Conservation (phyloP, 2,329 filamentous ascomycete genomes). For the Diaporthe sp. region DNA sequence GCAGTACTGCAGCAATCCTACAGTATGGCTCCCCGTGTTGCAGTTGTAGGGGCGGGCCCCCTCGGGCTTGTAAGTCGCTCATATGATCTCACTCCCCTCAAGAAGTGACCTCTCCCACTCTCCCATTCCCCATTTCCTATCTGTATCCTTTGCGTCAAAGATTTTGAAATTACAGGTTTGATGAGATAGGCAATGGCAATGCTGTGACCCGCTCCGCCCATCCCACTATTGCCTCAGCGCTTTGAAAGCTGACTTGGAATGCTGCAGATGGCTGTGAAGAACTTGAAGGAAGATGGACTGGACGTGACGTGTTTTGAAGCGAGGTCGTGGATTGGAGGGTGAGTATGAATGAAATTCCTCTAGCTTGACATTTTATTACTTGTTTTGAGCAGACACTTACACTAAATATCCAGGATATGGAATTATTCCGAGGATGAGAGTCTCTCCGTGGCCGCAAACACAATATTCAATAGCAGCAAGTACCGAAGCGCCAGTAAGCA, state of each 20-base stretch:
- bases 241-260: too few relatives aligned
- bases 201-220: too few relatives aligned
- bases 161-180: too few relatives aligned
- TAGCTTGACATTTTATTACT: accelerated
- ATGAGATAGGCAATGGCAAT: too few relatives aligned
- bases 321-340: slow-evolving; percentile 37
- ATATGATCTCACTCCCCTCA: too few relatives aligned
- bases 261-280: slow-evolving; percentile 34
- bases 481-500: slow-evolving; percentile 26
- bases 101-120: too few relatives aligned
- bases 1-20: neutral
- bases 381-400: neutral
- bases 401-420: slow-evolving; percentile 20
- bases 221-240: too few relatives aligned
- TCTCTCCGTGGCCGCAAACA: slow-evolving; percentile 37
- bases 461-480: slow-evolving; percentile 41
- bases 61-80: slow-evolving; percentile 18
- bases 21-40: slow-evolving; percentile 30
- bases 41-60: slow-evolving; percentile 39
- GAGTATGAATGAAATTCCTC: neutral
- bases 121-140: too few relatives aligned
- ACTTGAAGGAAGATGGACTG: slow-evolving; percentile 36
- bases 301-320: slow-evolving; percentile 41
- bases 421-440: slow-evolving; percentile 35
- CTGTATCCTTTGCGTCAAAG: too few relatives aligned